These are phyloP conservation scores for Multifurca ochricompacta DNA, from an alignment of 768 basidiomycete genomes.

Conservation along the genomic window DNA sequence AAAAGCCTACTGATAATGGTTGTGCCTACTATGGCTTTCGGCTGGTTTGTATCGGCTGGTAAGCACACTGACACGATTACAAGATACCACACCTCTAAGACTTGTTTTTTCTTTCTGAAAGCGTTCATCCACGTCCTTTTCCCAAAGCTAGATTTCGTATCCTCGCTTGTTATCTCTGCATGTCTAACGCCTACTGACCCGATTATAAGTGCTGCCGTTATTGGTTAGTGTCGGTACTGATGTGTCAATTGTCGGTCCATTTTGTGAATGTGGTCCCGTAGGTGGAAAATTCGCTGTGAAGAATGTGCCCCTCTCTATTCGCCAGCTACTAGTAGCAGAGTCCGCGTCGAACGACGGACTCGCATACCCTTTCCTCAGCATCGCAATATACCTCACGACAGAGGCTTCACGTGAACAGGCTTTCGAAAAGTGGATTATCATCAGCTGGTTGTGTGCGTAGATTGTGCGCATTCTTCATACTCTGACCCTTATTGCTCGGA, in stretches of 20 bases:
- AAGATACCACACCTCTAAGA: not conserved
- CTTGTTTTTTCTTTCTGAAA: constrained; percentile 22
- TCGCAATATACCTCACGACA: constrained; percentile 79
- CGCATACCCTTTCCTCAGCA: constrained; percentile 84
- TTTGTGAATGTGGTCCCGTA: constrained; percentile 23
- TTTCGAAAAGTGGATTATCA: constrained; percentile 75
- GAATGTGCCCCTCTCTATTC: constrained; percentile 67
- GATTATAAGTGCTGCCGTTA: constrained; percentile 80
- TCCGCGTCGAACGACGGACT: constrained; percentile 95
- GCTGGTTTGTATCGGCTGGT: constrained; percentile 75
- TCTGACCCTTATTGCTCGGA: not conserved
- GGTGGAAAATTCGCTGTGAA: constrained; percentile 63
- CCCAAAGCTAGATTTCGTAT: constrained; percentile 60
- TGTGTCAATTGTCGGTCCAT: not conserved
- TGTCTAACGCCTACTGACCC: constrained; percentile 94
- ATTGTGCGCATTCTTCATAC: not conserved
- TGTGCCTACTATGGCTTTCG: constrained; percentile 77
- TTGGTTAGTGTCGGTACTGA: constrained; percentile 36
- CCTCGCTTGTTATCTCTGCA: constrained; percentile 79
- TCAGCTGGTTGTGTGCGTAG: constrained; percentile 71
- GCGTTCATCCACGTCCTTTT: constrained; percentile 66
- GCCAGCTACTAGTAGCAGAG: constrained; percentile 79
- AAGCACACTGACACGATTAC: constrained; percentile 15
- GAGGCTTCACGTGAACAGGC: constrained; percentile 57
- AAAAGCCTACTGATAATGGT: constrained; percentile 63